Base-by-base conservation (phyloP, 257 asterid species). In the Solanum chilense region DNA sequence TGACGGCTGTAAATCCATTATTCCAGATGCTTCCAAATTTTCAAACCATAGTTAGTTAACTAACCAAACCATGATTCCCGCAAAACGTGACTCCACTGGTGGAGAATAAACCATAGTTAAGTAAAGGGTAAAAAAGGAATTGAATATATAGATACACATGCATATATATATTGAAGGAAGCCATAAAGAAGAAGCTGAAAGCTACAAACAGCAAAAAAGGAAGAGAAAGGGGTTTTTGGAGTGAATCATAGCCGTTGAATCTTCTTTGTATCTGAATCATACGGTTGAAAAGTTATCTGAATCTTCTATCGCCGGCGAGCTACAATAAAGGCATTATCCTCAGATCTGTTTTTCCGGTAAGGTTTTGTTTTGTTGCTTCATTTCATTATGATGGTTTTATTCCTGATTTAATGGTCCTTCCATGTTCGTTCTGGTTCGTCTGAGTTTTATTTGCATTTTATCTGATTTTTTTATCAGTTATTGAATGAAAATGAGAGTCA, bases 311-410 rank as follows among this genome's bases (percentile, higher is more conserved):
- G 82, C 71, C 89, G 84, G 81, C 84, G 87, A 68, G 56, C 52
- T 75, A 64, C 58, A 82, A 86, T 3, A 76, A 75, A 70, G 27
- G 85, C 85, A 86, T 47, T 85, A 92, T 91, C 70, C 56, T 89
- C 88, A 93, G 98, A 95, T 94, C 98, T 93, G 95, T 89, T 87
- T 85, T 85, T 90, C 93, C 39, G 95, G 98, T 96, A 91, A 91
- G 96, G 91, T n/a, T 70, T 84, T 42, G 16, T 71, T 84, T 37
- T 88, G 82, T 82, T 8, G 2, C 7, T 64, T 78, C 52, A 16
- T 70, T 75, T 3, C 66, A 7, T 75, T 56, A 56, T 18, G 6
- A 81, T 29, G 23, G 27, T 49, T 45, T 27, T 20, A 14, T 45
- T 18, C 37, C 74, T n/a, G 70, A n/a, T 29, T 29, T 45, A 13